phyloP scores from a whole-genome alignment of 2,329 filamentous ascomycete species.

The Nigrospora sphaerica region DNA sequence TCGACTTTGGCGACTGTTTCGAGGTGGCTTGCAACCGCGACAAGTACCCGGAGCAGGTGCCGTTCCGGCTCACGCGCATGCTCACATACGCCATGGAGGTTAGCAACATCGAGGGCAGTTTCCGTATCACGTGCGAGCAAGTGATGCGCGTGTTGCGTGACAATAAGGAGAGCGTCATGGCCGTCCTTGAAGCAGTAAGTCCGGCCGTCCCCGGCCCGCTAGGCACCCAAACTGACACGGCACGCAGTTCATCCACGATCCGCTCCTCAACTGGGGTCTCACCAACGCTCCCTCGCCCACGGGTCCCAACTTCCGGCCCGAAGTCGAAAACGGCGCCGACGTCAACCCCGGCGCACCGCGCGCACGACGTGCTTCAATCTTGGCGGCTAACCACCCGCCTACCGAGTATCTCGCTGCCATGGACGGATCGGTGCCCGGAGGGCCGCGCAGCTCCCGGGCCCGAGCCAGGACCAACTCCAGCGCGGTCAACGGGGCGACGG shows the following conservation, averaged over 20 bases:
- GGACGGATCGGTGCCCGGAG: slow-evolving; percentile 31
- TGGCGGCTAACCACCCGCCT: slow-evolving; percentile 55
- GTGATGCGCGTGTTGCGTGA: slow-evolving; percentile 95
- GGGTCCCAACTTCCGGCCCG: slow-evolving; percentile 56
- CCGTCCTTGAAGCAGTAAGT: slow-evolving; percentile 92
- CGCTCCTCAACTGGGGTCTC: slow-evolving; percentile 95
- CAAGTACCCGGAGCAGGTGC: slow-evolving; percentile 95
- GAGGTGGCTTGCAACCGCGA: slow-evolving; percentile 99
- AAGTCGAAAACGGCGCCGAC: slow-evolving; percentile 39
- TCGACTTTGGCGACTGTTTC: slow-evolving; percentile 99
- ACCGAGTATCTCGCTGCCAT: slow-evolving; percentile 47
- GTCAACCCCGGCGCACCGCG: slow-evolving; percentile 39
- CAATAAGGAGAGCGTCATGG: slow-evolving; percentile 98
- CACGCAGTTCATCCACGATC: slow-evolving; percentile 90
- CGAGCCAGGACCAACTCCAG: slow-evolving; percentile 55
- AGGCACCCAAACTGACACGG: slow-evolving; percentile 7
- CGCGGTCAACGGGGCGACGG: slow-evolving; percentile 23
- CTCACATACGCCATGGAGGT: slow-evolving; percentile 99
- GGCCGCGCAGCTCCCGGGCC: slow-evolving; percentile 38
- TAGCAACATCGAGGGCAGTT: slow-evolving; percentile 98
- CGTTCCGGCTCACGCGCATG: slow-evolving; percentile 97
- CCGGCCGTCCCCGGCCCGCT: not conserved
- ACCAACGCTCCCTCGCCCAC: slow-evolving; percentile 55
- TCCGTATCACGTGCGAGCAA: slow-evolving; percentile 95
- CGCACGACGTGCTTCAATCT: slow-evolving; percentile 60